These are phyloP conservation scores for Selenicereus undatus DNA, from an alignment of 148 eudicot genomes.

Conservation along the genomic window DNA sequence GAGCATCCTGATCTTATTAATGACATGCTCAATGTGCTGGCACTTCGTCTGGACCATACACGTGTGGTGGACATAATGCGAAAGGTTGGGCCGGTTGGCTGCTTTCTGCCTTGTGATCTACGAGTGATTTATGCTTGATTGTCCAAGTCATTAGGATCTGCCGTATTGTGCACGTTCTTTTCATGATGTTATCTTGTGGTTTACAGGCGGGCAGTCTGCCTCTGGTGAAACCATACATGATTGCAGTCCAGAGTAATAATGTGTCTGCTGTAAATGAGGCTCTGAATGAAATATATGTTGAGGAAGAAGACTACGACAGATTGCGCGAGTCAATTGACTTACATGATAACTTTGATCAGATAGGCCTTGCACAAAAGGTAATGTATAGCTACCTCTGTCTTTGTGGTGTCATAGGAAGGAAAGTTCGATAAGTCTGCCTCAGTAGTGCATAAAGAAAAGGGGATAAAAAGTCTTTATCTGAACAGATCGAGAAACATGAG, in stretches of 20 bases:
- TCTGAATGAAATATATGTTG: slow-evolving; percentile 88
- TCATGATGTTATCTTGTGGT: slow-evolving; percentile 13
- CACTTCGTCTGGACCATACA: slow-evolving; percentile 95
- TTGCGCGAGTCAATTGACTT: slow-evolving; percentile 85
- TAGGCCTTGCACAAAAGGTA: slow-evolving; percentile 77
- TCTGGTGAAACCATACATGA: slow-evolving; percentile 97
- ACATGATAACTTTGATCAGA: slow-evolving; percentile 98
- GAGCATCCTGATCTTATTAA: slow-evolving; percentile 98
- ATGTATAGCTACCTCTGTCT: slow-evolving; percentile 1
- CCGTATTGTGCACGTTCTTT: neutral
- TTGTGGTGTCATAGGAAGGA: neutral
- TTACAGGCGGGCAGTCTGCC: slow-evolving; percentile 81
- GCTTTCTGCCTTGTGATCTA: neutral
- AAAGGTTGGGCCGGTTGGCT: slow-evolving; percentile 47
- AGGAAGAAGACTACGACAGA: slow-evolving; percentile 98
- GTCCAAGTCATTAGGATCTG: neutral
- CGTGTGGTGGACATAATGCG: slow-evolving; percentile 99
- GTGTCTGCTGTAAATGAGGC: slow-evolving; percentile 97
- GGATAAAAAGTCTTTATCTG: neutral
- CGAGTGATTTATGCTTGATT: neutral
- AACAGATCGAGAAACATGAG: slow-evolving; percentile 55
- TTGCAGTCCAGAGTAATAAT: slow-evolving; percentile 95
- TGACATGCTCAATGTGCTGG: slow-evolving; percentile 91
- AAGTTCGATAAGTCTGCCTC: neutral
- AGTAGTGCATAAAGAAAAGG: neutral